Evolutionary conservation across 805 yeast species (phyloP).

Genomic region (Metschnikowia lunata): DNA sequence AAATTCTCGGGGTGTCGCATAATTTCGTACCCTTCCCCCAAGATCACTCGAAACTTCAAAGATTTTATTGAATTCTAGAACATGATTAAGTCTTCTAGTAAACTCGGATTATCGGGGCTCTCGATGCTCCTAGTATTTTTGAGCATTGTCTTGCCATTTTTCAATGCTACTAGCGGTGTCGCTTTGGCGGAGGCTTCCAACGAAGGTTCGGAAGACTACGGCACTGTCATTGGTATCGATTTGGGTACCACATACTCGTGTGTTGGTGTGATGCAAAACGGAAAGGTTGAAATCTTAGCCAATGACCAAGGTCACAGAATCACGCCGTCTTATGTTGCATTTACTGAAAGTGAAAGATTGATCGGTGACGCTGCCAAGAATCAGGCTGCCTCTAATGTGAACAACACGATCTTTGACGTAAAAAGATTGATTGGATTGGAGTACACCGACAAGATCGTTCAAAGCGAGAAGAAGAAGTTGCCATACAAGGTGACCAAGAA

Average conservation of each 20-base stretch:
- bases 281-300: slow-evolving; percentile 92
- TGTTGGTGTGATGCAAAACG: slow-evolving; percentile 91
- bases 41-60: background rate
- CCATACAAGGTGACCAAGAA: slow-evolving; percentile 78
- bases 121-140: slow-evolving; percentile 29
- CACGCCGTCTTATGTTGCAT: slow-evolving; percentile 94
- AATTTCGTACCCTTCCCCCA: background rate
- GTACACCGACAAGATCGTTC: slow-evolving; percentile 19
- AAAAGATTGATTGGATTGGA: slow-evolving; percentile 94
- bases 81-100: slow-evolving; percentile 10
- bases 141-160: slow-evolving; percentile 37
- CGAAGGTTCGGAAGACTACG: slow-evolving; percentile 41
- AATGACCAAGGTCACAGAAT: slow-evolving; percentile 99
- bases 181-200: slow-evolving; percentile 22
- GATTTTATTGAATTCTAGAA: background rate
- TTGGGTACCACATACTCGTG: slow-evolving; percentile 92
- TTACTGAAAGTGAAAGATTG: slow-evolving; percentile 87
- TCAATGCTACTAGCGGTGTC: slow-evolving; percentile 18
- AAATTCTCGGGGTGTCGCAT: slow-evolving; percentile 5
- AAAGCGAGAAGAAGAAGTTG: slow-evolving; percentile 76
- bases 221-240: slow-evolving; percentile 91
- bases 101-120: slow-evolving; percentile 26
- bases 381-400: slow-evolving; percentile 92
- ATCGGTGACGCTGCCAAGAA: slow-evolving; percentile 97
- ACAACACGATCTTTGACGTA: slow-evolving; percentile 85